Conservation (phyloP, 352 stramenopile genomes). For the Globisporangium camurandrum region DNA sequence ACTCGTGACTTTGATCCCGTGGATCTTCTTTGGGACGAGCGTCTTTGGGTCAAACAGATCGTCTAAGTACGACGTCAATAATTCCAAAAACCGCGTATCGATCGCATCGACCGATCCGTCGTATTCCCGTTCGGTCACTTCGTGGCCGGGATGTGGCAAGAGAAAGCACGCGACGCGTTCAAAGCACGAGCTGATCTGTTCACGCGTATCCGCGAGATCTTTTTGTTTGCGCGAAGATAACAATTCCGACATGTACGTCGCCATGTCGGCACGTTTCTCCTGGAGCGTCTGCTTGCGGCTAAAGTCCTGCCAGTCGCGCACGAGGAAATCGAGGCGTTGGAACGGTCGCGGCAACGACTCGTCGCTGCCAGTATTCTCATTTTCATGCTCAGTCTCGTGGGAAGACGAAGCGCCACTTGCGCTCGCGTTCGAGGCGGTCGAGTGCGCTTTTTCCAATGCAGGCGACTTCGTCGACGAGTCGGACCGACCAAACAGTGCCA, state of each 20-base stretch:
- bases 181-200: slow-evolving; percentile 97
- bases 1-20: slow-evolving; percentile 89
- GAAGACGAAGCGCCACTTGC: too few species aligned
- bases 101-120: slow-evolving; percentile 93
- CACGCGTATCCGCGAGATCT: slow-evolving; percentile 90
- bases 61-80: slow-evolving; percentile 94
- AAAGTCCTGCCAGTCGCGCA: slow-evolving; percentile 98
- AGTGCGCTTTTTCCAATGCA: slow-evolving; percentile 33
- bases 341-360: slow-evolving; percentile 80
- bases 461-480: slow-evolving; percentile 20
- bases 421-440: slow-evolving; percentile 20
- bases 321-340: slow-evolving; percentile 97
- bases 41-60: slow-evolving; percentile 89
- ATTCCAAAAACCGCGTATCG: slow-evolving; percentile 89
- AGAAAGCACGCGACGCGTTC: slow-evolving; percentile 93
- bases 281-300: slow-evolving; percentile 84
- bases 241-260: slow-evolving; percentile 90
- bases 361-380: slow-evolving; percentile 17
- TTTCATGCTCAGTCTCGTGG: too few species aligned
- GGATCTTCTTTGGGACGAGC: slow-evolving; percentile 92
- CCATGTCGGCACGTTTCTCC: slow-evolving; percentile 91
- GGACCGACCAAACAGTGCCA: slow-evolving; percentile 62
- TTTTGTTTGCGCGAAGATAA: slow-evolving; percentile 90
- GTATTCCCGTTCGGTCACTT: slow-evolving; percentile 96
- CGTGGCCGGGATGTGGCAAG: slow-evolving; percentile 94